These are phyloP conservation scores for Thinopyrum elongatum DNA, from an alignment of 176 grass and related monocot genomes.

Conservation along the genomic window DNA sequence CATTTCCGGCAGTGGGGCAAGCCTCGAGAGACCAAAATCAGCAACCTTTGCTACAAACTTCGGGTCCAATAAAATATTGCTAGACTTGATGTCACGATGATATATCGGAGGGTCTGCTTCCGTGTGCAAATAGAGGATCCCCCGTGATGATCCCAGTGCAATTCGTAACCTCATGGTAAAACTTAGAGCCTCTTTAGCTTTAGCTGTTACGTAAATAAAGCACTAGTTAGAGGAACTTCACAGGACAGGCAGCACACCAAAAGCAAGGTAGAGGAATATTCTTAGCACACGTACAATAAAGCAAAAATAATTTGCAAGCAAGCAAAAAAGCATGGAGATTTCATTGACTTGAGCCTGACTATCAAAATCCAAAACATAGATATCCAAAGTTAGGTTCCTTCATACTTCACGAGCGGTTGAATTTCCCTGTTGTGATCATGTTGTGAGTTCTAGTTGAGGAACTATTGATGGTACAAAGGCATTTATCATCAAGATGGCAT, in stretches of 20 bases:
- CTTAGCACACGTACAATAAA: neutral
- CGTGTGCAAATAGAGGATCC: conserved; percentile 43
- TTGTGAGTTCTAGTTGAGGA: too few relatives aligned
- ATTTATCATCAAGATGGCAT: neutral
- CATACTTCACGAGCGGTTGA: too few relatives aligned
- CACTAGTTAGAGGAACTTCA: conserved; percentile 7
- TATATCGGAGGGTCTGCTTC: conserved; percentile 9
- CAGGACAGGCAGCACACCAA: conserved; percentile 17
- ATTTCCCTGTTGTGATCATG: too few relatives aligned
- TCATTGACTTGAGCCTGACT: too few relatives aligned
- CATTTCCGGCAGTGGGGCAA: conserved; percentile 51
- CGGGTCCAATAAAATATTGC: conserved; percentile 34
- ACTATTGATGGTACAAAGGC: neutral
- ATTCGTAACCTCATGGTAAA: conserved; percentile 58
- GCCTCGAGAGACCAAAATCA: conserved; percentile 72
- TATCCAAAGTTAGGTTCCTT: too few relatives aligned
- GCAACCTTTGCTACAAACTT: conserved; percentile 72
- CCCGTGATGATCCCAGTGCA: conserved; percentile 56
- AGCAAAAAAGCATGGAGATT: neutral
- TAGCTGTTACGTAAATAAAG: conserved; percentile 38
- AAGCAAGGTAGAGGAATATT: neutral
- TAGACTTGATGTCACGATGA: conserved; percentile 6
- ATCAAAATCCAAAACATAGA: too few relatives aligned
- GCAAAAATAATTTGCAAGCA: neutral
- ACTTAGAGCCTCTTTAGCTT: conserved; percentile 52